phyloP scores from a whole-genome alignment of 352 stramenopile genomes.

The Achlya hypogyna region DNA sequence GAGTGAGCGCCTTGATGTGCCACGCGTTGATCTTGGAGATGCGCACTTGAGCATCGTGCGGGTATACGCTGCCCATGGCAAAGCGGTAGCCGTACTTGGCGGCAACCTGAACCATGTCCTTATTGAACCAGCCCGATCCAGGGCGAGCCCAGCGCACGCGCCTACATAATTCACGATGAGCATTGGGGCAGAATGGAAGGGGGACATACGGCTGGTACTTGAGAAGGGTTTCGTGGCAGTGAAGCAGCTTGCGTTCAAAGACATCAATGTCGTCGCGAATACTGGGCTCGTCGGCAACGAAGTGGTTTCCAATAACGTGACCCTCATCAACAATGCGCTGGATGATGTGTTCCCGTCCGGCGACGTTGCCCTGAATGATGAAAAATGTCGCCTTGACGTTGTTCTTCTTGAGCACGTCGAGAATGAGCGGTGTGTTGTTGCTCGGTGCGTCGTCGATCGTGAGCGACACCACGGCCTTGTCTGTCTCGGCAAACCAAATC shows the following conservation, averaged over 20 bases:
- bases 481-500: conserved; percentile 61
- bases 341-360: conserved; percentile 55
- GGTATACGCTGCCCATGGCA: conserved; percentile 78
- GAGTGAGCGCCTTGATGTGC: conserved; percentile 41
- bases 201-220: conserved; percentile 8
- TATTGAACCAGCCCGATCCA: conserved; percentile 78
- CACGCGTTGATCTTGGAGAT: conserved; percentile 56
- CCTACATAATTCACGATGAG: conserved; percentile 1
- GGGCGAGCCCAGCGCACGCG: conserved; percentile 51
- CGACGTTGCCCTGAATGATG: conserved; percentile 67
- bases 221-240: conserved; percentile 48
- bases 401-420: conserved; percentile 57
- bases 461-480: conserved; percentile 44
- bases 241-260: conserved; percentile 73
- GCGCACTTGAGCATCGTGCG: conserved; percentile 78
- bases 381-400: conserved; percentile 76
- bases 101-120: conserved; percentile 61
- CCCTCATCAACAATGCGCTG: conserved; percentile 69
- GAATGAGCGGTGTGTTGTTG: conserved; percentile 44
- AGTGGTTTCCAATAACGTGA: conserved; percentile 68
- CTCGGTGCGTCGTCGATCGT: conserved; percentile 79
- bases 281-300: conserved; percentile 70
- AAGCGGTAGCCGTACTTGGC: conserved; percentile 72
- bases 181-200: not conserved
- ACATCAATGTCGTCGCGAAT: conserved; percentile 70